Percentiles rank a stretch among this genome's conserved stretches.
phyloP scores from a whole-genome alignment of 768 basidiomycete species.

The Hebeloma cylindrosporum region DNA sequence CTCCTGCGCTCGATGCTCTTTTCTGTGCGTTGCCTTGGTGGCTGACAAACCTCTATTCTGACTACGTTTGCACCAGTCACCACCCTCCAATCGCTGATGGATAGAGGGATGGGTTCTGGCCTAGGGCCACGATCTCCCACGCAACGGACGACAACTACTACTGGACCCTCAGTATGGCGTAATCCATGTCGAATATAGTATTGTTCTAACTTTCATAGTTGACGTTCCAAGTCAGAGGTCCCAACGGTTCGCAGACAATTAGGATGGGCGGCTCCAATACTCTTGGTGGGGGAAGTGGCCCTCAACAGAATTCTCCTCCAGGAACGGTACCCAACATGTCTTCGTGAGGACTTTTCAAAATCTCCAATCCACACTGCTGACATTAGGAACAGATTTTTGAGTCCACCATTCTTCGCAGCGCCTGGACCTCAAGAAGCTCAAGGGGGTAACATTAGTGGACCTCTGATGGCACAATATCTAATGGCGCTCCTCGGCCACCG shows the following conservation, averaged over 20 bases:
- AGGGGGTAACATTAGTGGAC: constrained; percentile 56
- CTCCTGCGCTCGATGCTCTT: constrained; percentile 46
- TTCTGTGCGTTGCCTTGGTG: constrained; percentile 40
- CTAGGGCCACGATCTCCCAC: constrained; percentile 13
- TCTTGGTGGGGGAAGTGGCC: constrained; percentile 11
- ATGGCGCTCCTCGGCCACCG: constrained; percentile 57
- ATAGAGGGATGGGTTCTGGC: constrained; percentile 36
- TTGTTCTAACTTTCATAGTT: constrained; percentile 15
- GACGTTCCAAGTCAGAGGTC: constrained; percentile 30
- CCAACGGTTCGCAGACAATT: constrained; percentile 24
- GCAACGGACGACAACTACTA: constrained; percentile 14
- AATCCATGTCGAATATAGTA: not conserved
- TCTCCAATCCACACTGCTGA: constrained; percentile 18
- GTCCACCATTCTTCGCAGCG: constrained; percentile 19
- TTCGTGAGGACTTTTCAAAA: constrained; percentile 40
- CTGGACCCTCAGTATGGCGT: constrained; percentile 18
- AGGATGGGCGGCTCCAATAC: constrained; percentile 30
- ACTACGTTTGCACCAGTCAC: constrained; percentile 23
- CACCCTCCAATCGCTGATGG: constrained; percentile 37
- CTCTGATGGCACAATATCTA: constrained; percentile 72
- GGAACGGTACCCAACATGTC: constrained; percentile 46
- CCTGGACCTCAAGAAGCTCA: constrained; percentile 26
- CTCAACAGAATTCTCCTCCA: constrained; percentile 18
- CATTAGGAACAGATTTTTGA: constrained; percentile 33
- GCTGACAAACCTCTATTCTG: constrained; percentile 1